A percentile compares a stretch with the other conserved stretches of the same genome.
phyloP scores from a whole-genome alignment of 2,329 filamentous ascomycete species.

The Talaromyces sp. region DNA sequence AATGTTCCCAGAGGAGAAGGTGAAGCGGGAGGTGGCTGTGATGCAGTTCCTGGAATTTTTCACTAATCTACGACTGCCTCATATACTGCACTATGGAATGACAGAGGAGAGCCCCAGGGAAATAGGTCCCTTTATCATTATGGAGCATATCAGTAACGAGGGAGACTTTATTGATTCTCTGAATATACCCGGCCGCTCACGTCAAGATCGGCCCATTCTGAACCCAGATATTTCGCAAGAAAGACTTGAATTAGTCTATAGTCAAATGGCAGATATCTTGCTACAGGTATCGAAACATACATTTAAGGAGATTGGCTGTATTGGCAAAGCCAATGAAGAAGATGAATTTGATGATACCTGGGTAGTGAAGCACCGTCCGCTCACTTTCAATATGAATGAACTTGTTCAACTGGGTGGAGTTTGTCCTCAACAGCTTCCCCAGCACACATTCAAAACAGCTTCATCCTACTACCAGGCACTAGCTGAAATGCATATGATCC shows the following conservation, averaged over 20 bases:
- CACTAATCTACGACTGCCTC: conserved; percentile 18
- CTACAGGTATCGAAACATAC: conserved; percentile 34
- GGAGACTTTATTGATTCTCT: conserved; percentile 22
- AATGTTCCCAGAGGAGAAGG: conserved; percentile 25
- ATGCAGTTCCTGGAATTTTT: conserved; percentile 17
- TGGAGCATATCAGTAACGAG: conserved; percentile 27
- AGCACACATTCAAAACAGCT: conserved; percentile 23
- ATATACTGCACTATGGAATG: conserved; percentile 19
- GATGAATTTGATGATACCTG: conserved; percentile 15
- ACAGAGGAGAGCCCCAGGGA: conserved; percentile 13
- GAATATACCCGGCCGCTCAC: conserved; percentile 21
- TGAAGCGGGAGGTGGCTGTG: conserved; percentile 18
- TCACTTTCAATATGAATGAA: conserved; percentile 43
- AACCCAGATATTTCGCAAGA: conserved; percentile 31
- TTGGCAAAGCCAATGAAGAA: conserved; percentile 24
- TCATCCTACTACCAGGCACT: conserved; percentile 38
- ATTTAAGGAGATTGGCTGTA: conserved; percentile 38
- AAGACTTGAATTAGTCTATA: conserved; percentile 33
- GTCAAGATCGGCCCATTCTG: conserved; percentile 26
- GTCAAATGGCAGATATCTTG: conserved; percentile 39
- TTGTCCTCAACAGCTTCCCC: too few species aligned
- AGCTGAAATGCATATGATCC: conserved; percentile 40
- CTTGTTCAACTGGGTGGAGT: conserved; percentile 24
- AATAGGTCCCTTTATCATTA: conserved; percentile 33
- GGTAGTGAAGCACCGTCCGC: conserved; percentile 31